These are phyloP conservation scores for Thymus quinquecostatus DNA, from an alignment of 257 asterid species.

Conservation along the genomic window DNA sequence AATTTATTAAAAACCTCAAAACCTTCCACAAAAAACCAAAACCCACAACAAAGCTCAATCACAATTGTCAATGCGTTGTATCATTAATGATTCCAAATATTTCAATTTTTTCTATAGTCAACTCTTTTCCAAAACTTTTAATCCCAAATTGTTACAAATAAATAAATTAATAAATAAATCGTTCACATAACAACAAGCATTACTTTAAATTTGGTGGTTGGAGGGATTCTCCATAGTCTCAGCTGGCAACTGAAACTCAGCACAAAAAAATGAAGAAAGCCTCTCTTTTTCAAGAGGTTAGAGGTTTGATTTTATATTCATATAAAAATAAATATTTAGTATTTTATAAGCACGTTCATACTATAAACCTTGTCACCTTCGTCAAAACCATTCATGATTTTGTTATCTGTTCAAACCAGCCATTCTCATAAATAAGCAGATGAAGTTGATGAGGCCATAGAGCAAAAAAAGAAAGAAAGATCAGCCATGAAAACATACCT, in stretches of 20 bases:
- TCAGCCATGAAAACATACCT: conserved; percentile 41
- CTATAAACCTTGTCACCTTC: background rate
- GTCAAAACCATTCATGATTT: background rate
- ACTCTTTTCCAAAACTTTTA: background rate
- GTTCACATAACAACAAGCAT: background rate
- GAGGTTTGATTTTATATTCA: background rate
- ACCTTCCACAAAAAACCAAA: background rate
- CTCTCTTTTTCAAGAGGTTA: background rate
- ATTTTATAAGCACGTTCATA: background rate
- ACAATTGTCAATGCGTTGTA: background rate
- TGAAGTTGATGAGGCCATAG: conserved; percentile 8
- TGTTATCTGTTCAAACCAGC: background rate
- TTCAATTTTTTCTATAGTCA: background rate
- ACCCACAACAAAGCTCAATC: background rate
- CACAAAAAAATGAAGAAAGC: background rate
- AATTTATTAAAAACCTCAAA: background rate
- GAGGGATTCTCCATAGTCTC: background rate
- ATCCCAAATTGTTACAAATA: background rate
- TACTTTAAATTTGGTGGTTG: background rate
- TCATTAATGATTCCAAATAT: background rate
- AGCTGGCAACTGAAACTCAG: background rate
- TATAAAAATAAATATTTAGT: background rate
- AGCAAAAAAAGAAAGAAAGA: background rate
- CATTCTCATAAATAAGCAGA: background rate
- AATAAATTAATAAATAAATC: background rate